These are phyloP conservation scores for Bretziella fagacearum DNA, from an alignment of 2,329 filamentous ascomycete genomes.

Conservation along the genomic window DNA sequence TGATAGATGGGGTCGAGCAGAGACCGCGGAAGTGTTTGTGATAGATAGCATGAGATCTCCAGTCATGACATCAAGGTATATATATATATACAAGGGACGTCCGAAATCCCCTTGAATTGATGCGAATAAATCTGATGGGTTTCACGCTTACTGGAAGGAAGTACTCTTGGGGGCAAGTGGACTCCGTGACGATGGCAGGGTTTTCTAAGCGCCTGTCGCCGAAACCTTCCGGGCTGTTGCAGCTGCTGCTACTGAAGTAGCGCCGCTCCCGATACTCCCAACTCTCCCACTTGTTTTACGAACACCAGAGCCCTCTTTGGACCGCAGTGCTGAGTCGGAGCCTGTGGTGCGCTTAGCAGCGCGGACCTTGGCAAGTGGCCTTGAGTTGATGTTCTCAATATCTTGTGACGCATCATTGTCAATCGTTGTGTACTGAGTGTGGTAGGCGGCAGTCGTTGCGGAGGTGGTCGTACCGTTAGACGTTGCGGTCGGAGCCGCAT, in stretches of 20 bases:
- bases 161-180: conserved; percentile 16
- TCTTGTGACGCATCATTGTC: conserved; percentile 55
- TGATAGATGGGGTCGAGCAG: conserved; percentile 5
- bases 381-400: conserved; percentile 48
- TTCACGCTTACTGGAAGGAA: conserved; percentile 15
- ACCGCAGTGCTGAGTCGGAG: conserved; percentile 31
- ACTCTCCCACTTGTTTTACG: conserved; percentile 51
- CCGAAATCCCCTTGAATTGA: not conserved
- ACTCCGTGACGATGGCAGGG: conserved; percentile 15
- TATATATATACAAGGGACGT: no score
- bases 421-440: conserved; percentile 26
- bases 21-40: conserved; percentile 8
- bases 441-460: conserved; percentile 38
- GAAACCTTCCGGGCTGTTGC: conserved; percentile 38
- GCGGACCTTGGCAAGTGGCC: conserved; percentile 14
- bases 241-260: conserved; percentile 22
- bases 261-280: conserved; percentile 33
- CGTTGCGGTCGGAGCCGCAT: conserved; percentile 18
- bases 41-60: no score
- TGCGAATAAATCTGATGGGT: not conserved
- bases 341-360: conserved; percentile 11
- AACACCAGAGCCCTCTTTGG: conserved; percentile 36
- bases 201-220: conserved; percentile 22
- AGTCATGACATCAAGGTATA: no score
- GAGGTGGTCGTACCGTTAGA: conserved; percentile 30